phyloP scores from a whole-genome alignment of 768 basidiomycete genomes.

The Lactarius trivialis region DNA sequence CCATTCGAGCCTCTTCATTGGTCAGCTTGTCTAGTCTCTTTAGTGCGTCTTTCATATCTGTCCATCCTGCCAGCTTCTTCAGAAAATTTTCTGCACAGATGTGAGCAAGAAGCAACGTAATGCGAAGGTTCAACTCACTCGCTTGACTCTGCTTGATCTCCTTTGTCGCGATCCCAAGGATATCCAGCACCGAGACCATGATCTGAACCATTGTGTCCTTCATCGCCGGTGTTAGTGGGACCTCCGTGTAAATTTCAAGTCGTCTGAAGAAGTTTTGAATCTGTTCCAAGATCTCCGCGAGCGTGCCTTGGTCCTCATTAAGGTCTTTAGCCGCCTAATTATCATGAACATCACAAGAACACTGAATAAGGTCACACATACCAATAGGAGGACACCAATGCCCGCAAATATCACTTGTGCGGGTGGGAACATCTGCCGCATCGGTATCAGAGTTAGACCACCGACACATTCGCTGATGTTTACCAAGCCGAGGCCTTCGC shows the following conservation, averaged over 20 bases:
- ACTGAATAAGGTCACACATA: neutral
- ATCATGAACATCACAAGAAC: neutral
- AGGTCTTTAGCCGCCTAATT: neutral
- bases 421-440: neutral
- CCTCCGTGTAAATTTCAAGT: neutral
- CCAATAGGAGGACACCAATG: neutral
- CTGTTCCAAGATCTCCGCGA: neutral
- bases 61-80: neutral
- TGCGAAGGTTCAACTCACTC: neutral
- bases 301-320: neutral
- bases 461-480: neutral
- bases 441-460: neutral
- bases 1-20: neutral
- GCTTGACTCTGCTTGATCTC: neutral
- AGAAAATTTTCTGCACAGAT: neutral
- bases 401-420: neutral
- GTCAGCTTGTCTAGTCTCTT: neutral
- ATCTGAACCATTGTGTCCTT: neutral
- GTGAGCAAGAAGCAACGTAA: neutral
- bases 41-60: neutral
- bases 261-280: neutral
- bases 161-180: neutral
- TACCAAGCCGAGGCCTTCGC: neutral
- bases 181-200: neutral
- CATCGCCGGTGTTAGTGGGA: neutral